phyloP scores from a whole-genome alignment of 2,329 filamentous ascomycete species.

The Fusarium illudens region DNA sequence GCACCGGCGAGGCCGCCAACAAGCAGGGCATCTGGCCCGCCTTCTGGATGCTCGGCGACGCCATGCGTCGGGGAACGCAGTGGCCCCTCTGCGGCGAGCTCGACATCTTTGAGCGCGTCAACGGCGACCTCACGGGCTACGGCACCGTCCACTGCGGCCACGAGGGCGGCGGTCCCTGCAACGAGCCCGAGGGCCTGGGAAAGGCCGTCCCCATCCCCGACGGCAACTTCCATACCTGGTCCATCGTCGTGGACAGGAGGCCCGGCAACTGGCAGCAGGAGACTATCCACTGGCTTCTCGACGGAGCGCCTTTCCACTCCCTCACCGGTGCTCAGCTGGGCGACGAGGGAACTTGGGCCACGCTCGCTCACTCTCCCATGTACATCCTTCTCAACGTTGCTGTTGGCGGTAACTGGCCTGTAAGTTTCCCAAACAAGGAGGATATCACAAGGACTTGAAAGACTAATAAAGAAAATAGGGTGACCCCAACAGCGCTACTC shows the following conservation, averaged over 20 bases:
- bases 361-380: conserved; percentile 53
- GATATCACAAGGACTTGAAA: neutral
- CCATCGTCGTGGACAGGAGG: conserved; percentile 57
- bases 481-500: conserved; percentile 45
- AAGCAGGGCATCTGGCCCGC: conserved; percentile 63
- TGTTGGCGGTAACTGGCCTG: conserved; percentile 56
- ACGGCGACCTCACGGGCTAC: conserved; percentile 55
- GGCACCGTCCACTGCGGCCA: conserved; percentile 59
- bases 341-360: conserved; percentile 54
- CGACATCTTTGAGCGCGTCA: conserved; percentile 60
- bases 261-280: conserved; percentile 55
- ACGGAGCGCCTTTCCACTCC: conserved; percentile 55
- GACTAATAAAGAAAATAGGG: conserved; percentile 40
- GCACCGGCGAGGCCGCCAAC: conserved; percentile 51
- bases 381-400: conserved; percentile 60
- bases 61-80: conserved; percentile 54
- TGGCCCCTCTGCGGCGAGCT: conserved; percentile 63
- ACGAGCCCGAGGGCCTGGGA: conserved; percentile 56
- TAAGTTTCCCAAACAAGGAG: conserved; percentile 38
- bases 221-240: conserved; percentile 59
- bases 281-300: conserved; percentile 59
- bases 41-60: conserved; percentile 61
- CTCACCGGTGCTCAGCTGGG: conserved; percentile 54
- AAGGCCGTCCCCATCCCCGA: conserved; percentile 51
- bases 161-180: conserved; percentile 55